Evolutionary conservation across 1,139 yeast genomes (phyloP).

Genomic region (Blastobotrys raffinosifermentans): DNA sequence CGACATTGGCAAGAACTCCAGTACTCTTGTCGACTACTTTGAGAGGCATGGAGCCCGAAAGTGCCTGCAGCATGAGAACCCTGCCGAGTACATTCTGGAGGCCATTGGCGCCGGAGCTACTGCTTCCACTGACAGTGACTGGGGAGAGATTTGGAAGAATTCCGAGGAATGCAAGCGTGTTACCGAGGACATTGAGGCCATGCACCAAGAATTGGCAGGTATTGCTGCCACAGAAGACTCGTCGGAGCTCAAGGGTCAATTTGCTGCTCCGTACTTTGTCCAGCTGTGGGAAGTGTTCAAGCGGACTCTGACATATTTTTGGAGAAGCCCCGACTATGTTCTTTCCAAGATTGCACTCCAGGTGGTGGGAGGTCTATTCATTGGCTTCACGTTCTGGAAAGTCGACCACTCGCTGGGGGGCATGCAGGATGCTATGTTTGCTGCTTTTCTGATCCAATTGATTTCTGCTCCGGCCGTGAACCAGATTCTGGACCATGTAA

Average conservation of each 20-base stretch:
- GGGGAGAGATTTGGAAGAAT: conserved; percentile 55
- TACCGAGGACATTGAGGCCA: conserved; percentile 22
- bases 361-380: conserved; percentile 41
- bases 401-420: conserved; percentile 45
- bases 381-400: conserved; percentile 52
- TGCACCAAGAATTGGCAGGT: conserved; percentile 26
- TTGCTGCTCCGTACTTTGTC: conserved; percentile 27
- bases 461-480: conserved; percentile 49
- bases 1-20: conserved; percentile 60
- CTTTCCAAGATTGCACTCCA: conserved; percentile 21
- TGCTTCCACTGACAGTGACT: conserved; percentile 54
- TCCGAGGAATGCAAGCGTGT: conserved; percentile 45
- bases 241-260: conserved; percentile 16
- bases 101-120: conserved; percentile 76
- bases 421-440: conserved; percentile 47
- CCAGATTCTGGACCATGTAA: conserved; percentile 54
- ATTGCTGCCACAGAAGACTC: conserved; percentile 19
- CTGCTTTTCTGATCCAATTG: conserved; percentile 46
- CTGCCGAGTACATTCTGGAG: conserved; percentile 75
- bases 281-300: conserved; percentile 35
- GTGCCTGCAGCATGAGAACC: conserved; percentile 60
- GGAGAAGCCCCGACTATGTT: conserved; percentile 40
- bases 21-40: conserved; percentile 54
- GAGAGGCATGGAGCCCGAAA: conserved; percentile 59
- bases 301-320: conserved; percentile 35